Evolutionary conservation across 116 monocot species (phyloP).

Genomic region (Papilionanthe hybrid): DNA sequence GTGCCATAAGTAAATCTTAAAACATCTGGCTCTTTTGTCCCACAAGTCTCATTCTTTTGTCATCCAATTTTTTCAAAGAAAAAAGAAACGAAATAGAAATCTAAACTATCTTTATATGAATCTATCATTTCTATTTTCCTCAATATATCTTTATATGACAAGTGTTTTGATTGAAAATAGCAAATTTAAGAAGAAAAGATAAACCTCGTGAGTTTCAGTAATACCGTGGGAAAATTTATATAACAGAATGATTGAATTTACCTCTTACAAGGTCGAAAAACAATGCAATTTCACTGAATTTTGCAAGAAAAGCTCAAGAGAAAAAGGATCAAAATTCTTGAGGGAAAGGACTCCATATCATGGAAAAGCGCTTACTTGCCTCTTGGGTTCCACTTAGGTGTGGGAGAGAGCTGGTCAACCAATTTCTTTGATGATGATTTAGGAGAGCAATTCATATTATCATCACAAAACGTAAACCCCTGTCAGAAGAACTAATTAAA

Average conservation of each 20-base stretch:
- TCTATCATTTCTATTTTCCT: too few relatives aligned
- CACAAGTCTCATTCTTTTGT: too few relatives aligned
- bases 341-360: not conserved
- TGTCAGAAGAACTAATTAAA: not conserved
- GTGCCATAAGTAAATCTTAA: too few relatives aligned
- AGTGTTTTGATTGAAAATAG: too few relatives aligned
- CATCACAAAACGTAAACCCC: slow-evolving; percentile 3
- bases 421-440: slow-evolving; percentile 34
- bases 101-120: too few relatives aligned
- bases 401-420: slow-evolving; percentile 16
- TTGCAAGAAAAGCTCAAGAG: not conserved
- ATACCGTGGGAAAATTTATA: not conserved
- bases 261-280: not conserved
- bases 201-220: not conserved
- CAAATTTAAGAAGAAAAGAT: not conserved
- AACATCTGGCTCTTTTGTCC: too few relatives aligned
- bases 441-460: slow-evolving; percentile 13
- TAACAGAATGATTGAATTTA: not conserved
- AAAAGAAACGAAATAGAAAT: too few relatives aligned
- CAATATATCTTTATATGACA: too few relatives aligned
- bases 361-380: slow-evolving; percentile 8
- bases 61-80: too few relatives aligned
- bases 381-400: slow-evolving; percentile 45
- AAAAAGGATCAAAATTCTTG: not conserved
- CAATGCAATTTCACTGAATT: not conserved